Percentiles rank a stretch among this genome's conserved stretches.
Evolutionary conservation across 148 eudicot genomes (phyloP).

Genomic region (Suaeda aralocaspica): DNA sequence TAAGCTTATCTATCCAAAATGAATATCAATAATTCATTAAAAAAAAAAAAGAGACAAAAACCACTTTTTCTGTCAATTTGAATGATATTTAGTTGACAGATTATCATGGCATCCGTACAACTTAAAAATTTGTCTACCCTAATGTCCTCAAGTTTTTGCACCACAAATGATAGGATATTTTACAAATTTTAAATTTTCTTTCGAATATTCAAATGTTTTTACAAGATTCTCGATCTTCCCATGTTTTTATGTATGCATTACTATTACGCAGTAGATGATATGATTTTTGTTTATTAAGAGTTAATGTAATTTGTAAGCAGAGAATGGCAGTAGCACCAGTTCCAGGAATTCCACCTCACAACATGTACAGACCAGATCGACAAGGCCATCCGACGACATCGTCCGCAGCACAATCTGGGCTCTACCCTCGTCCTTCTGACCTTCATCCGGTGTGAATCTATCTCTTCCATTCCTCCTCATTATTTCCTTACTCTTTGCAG

Average conservation of each 20-base stretch:
- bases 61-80: background rate
- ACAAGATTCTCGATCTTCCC: background rate
- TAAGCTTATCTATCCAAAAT: no score
- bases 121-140: background rate
- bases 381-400: slow-evolving; percentile 21
- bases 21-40: background rate
- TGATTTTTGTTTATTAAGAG: no score
- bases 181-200: background rate
- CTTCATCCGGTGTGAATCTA: slow-evolving; percentile 56
- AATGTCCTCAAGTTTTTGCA: background rate
- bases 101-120: background rate
- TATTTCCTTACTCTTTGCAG: no score
- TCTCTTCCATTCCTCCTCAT: background rate
- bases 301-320: slow-evolving; percentile 32
- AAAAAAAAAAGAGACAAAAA: background rate
- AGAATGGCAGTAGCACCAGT: slow-evolving; percentile 57
- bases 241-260: no score
- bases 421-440: slow-evolving; percentile 40
- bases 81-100: background rate
- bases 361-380: slow-evolving; percentile 38
- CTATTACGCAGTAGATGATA: no score
- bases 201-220: background rate
- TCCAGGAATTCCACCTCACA: slow-evolving; percentile 66
- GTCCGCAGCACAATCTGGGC: slow-evolving; percentile 29
- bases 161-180: background rate